These are phyloP conservation scores for Clonostachys rosea DNA, from an alignment of 2,329 filamentous ascomycete genomes.

Conservation along the genomic window DNA sequence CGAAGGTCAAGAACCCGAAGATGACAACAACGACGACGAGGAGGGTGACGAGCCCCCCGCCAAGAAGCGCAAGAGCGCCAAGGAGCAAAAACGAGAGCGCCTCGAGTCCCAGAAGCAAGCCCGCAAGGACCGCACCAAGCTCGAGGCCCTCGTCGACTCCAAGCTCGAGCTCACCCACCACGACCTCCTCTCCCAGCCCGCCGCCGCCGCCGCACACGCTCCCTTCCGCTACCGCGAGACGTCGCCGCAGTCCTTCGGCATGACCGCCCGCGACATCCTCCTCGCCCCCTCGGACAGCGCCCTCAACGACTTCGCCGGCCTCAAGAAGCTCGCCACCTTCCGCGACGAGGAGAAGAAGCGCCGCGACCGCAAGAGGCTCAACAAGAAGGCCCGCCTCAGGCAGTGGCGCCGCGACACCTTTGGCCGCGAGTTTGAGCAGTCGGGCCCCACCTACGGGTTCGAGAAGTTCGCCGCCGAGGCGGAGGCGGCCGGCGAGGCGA, in stretches of 20 bases:
- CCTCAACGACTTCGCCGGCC: constrained; percentile 84
- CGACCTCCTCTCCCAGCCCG: constrained; percentile 46
- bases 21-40: constrained; percentile 25
- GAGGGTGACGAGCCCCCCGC: constrained; percentile 36
- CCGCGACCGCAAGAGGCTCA: constrained; percentile 80
- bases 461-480: constrained; percentile 18
- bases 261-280: constrained; percentile 86
- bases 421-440: constrained; percentile 50
- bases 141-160: constrained; percentile 82
- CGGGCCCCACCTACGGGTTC: constrained; percentile 55
- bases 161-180: constrained; percentile 71
- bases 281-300: constrained; percentile 78
- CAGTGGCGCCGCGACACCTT: constrained; percentile 74
- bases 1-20: constrained; percentile 26
- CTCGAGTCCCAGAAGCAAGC: constrained; percentile 62
- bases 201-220: constrained; percentile 20
- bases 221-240: constrained; percentile 92
- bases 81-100: constrained; percentile 55
- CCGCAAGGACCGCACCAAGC: constrained; percentile 75
- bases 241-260: constrained; percentile 82
- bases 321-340: constrained; percentile 93
- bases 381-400: constrained; percentile 86
- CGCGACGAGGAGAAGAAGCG: constrained; percentile 85
- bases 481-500: not conserved
- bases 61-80: constrained; percentile 58